Conservation (phyloP, 805 yeast genomes). For the Ogataea haglerorum region DNA sequence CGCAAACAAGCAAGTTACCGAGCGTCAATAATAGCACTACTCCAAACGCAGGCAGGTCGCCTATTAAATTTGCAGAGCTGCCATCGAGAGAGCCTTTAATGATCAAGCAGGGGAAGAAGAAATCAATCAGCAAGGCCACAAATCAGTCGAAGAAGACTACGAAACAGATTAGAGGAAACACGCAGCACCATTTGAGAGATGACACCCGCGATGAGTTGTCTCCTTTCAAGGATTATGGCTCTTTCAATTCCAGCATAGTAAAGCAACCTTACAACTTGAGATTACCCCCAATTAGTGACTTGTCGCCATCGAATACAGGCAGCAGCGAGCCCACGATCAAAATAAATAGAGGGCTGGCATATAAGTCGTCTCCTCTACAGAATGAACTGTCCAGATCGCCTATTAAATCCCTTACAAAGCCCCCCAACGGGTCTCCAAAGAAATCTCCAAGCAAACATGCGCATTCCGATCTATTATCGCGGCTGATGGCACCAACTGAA, state of each 20-base stretch:
- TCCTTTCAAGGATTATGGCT: conserved; percentile 22
- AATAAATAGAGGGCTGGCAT: conserved; percentile 16
- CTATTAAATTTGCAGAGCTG: conserved; percentile 32
- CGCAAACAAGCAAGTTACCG: conserved; percentile 10
- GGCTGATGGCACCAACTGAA: conserved; percentile 28
- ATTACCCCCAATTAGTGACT: conserved; percentile 22
- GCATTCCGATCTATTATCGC: conserved; percentile 14
- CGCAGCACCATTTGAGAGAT: not conserved
- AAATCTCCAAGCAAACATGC: conserved; percentile 8
- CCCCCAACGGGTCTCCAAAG: not conserved
- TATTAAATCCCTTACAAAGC: not conserved
- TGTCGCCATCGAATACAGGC: conserved; percentile 17
- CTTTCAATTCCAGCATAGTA: not conserved
- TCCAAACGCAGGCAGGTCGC: conserved; percentile 25
- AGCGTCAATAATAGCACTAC: conserved; percentile 21
- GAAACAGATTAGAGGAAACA: not conserved
- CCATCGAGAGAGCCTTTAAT: conserved; percentile 33
- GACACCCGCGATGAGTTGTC: conserved; percentile 15
- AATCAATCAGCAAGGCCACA: conserved; percentile 23
- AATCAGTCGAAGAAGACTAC: conserved; percentile 8
- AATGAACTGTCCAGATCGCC: not conserved
- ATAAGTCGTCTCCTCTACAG: conserved; percentile 14
- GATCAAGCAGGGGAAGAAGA: conserved; percentile 26
- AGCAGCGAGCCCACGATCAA: conserved; percentile 32
- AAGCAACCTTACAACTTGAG: conserved; percentile 17